These are phyloP conservation scores for Peronospora farinosa DNA, from an alignment of 352 stramenopile species.

Conservation along the genomic window DNA sequence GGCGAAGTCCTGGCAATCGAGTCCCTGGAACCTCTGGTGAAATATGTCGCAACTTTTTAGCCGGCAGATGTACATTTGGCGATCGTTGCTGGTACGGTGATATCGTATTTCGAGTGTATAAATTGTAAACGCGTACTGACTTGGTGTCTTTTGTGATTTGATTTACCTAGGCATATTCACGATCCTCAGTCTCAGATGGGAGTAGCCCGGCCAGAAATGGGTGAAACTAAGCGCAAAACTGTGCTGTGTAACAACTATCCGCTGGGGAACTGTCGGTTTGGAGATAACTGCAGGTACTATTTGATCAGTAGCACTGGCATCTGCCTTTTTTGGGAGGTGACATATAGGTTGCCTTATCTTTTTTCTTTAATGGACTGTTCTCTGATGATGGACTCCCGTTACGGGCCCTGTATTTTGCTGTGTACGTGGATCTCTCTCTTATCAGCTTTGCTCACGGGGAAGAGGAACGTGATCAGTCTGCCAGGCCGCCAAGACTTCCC, in stretches of 20 bases:
- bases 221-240: conserved; percentile 58
- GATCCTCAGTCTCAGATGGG: conserved; percentile 25
- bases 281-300: conserved; percentile 78
- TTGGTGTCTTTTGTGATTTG: conserved; percentile 6
- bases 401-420: conserved; percentile 19
- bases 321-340: conserved; percentile 10
- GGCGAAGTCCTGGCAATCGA: conserved; percentile 32
- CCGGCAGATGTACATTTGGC: conserved; percentile 64
- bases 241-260: conserved; percentile 74
- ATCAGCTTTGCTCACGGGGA: conserved; percentile 77
- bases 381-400: conserved; percentile 30
- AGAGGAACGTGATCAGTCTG: conserved; percentile 47
- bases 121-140: conserved; percentile 14
- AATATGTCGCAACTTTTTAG: conserved; percentile 72
- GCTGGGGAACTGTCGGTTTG: conserved; percentile 66
- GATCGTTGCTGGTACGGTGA: conserved; percentile 74
- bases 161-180: conserved; percentile 49
- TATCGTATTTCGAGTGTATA: conserved; percentile 6
- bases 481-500: conserved; percentile 15
- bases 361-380: conserved; percentile 24
- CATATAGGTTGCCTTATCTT: conserved; percentile 8
- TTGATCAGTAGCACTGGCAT: conserved; percentile 21
- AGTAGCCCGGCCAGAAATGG: conserved; percentile 30
- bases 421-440: conserved; percentile 22
- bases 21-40: conserved; percentile 41